phyloP scores from a whole-genome alignment of 257 asterid genomes.

The Capsicum rhomboideum region DNA sequence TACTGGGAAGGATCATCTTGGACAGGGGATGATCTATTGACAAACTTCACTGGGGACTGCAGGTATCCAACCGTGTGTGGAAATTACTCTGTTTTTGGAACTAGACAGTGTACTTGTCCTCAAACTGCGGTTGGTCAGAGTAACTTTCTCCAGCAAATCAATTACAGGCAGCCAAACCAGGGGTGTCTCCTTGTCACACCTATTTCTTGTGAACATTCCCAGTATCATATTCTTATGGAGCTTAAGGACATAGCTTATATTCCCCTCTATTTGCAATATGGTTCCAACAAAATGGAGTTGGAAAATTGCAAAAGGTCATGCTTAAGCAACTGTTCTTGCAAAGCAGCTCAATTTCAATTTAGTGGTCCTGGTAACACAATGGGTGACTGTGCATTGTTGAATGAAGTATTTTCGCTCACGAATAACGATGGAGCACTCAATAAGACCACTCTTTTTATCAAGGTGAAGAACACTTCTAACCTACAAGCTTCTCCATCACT shows the following conservation, averaged over 20 bases:
- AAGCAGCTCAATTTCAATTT: slow-evolving; percentile 9
- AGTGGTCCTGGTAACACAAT: background rate
- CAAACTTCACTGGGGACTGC: background rate
- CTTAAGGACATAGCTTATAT: background rate
- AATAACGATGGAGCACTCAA: background rate
- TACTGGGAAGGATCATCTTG: background rate
- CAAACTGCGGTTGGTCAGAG: background rate
- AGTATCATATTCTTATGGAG: slow-evolving; percentile 5
- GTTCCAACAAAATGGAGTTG: background rate
- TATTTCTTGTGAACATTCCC: slow-evolving; percentile 8
- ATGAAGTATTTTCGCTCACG: slow-evolving; percentile 4
- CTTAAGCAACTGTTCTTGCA: slow-evolving; percentile 13
- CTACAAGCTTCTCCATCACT: background rate
- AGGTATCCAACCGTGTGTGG: slow-evolving; percentile 10
- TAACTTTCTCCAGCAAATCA: slow-evolving; percentile 3
- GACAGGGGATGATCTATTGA: background rate
- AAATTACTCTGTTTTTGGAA: slow-evolving; percentile 2
- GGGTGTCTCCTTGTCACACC: slow-evolving; percentile 6
- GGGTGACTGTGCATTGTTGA: slow-evolving; percentile 3
- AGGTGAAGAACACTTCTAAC: slow-evolving; percentile 5
- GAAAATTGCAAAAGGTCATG: slow-evolving; percentile 13
- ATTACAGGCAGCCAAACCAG: background rate
- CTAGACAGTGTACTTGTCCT: slow-evolving; percentile 3
- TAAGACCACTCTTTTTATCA: background rate
- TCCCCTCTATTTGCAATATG: background rate